phyloP scores from a whole-genome alignment of 2,329 filamentous ascomycete genomes.

The Plenodomus tracheiphilus region DNA sequence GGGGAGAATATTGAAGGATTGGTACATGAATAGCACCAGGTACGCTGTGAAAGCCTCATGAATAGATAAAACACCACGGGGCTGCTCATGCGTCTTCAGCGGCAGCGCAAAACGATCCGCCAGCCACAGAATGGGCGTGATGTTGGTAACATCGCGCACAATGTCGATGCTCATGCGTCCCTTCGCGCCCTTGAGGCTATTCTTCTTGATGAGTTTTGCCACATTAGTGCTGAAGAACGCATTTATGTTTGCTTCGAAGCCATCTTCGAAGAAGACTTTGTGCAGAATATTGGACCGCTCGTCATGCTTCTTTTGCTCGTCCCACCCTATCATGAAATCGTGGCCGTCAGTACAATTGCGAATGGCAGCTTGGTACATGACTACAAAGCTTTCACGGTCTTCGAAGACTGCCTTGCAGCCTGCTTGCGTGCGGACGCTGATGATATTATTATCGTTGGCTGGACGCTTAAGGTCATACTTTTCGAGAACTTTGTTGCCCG shows the following conservation, averaged over 20 bases:
- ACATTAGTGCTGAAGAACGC: constrained; percentile 59
- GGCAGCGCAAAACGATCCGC: constrained; percentile 68
- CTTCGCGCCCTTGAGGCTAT: constrained; percentile 51
- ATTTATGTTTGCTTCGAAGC: constrained; percentile 69
- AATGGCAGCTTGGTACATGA: constrained; percentile 61
- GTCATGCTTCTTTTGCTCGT: constrained; percentile 43
- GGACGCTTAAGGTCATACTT: constrained; percentile 53
- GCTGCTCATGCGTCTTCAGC: constrained; percentile 64
- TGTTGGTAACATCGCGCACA: constrained; percentile 69
- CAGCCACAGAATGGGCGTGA: constrained; percentile 66
- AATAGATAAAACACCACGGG: constrained; percentile 57
- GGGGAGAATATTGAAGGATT: constrained; percentile 58
- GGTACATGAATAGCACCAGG: constrained; percentile 65
- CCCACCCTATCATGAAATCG: constrained; percentile 58
- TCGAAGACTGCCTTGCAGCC: constrained; percentile 56
- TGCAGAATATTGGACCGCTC: constrained; percentile 47
- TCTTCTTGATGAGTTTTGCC: constrained; percentile 50
- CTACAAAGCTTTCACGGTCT: constrained; percentile 54
- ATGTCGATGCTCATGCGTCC: constrained; percentile 54
- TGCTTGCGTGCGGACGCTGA: constrained; percentile 55
- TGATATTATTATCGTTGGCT: constrained; percentile 46
- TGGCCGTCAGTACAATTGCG: constrained; percentile 60
- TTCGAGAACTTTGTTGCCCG: constrained; percentile 50
- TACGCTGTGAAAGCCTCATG: constrained; percentile 58
- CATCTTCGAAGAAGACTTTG: constrained; percentile 61